Base-by-base conservation (phyloP, 2,329 filamentous ascomycete species). In the Cladophialophora bantiana region DNA sequence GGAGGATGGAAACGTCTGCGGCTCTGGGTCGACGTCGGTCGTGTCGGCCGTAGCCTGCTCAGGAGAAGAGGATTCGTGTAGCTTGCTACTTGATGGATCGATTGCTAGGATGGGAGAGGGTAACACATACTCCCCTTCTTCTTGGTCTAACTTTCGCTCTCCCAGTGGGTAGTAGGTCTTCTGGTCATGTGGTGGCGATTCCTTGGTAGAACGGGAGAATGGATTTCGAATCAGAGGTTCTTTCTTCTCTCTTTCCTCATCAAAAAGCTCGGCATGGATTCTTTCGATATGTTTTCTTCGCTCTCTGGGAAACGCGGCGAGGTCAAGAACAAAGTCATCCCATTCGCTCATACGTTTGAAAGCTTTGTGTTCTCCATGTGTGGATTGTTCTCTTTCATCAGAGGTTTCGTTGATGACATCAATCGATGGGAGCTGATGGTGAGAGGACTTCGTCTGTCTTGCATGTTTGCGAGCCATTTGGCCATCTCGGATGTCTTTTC, bases 401-500 rank as follows among this genome's bases (percentile, higher is more conserved):
- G 59, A 38, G 18, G 20, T 35, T 35, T 62, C 34, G 15, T 71
- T 68, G 35, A 69, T 59, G 13, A 56, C 62, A 6, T 62, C 62
- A 7, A 71, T 62, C 4, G 68, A 66, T 10, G 68, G 70, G 7
- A 71, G 62, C 3, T 34, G 54, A 18, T 38, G 66, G 31, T 31
- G 15, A 15, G 18, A 31, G 6, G 26, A 35, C n/a, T 48, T 52
- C n/a, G 12, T 31, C 34, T 18, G 59, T 5, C 18, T 35, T 7
- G 42, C 36, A 12, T 48, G 53, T n/a, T 48, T 60, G 20, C 62
- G 55, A 4, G 67, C 63, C 15, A 61, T 36, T 34, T 68, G 59
- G 7, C 66, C 67, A 13, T 68, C 66, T 66, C 67, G 67, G 59
- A 82, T 71, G 32, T 77, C 78, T 57, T 76, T 75, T 34, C 90